Evolutionary conservation across 2,329 filamentous ascomycete genomes (phyloP).

Genomic region (Hysterium pulicare): DNA sequence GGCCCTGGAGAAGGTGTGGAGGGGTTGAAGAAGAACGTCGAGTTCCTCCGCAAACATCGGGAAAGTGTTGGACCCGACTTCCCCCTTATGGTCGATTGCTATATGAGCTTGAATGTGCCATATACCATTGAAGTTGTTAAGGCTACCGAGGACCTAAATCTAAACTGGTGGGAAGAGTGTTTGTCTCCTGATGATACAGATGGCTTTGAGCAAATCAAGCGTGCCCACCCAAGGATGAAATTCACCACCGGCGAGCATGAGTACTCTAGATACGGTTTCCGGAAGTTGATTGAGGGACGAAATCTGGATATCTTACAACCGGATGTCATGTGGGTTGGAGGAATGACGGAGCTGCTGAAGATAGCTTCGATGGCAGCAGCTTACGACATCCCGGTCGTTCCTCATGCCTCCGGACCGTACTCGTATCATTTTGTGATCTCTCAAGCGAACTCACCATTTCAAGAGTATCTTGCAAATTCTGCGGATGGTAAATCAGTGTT

Average conservation of each 20-base stretch:
- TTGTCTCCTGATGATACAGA: slow-evolving; percentile 88
- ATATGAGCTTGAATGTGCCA: slow-evolving; percentile 89
- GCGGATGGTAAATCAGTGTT: slow-evolving; percentile 85
- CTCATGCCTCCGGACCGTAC: slow-evolving; percentile 91
- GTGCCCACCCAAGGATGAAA: slow-evolving; percentile 82
- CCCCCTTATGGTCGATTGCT: slow-evolving; percentile 93
- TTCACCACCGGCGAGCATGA: slow-evolving; percentile 97
- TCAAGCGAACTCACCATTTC: slow-evolving; percentile 89
- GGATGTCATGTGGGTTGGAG: slow-evolving; percentile 96
- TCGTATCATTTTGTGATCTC: slow-evolving; percentile 96
- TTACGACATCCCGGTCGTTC: slow-evolving; percentile 91
- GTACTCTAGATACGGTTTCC: slow-evolving; percentile 91
- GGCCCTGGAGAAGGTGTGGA: slow-evolving; percentile 81
- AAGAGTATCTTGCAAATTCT: slow-evolving; percentile 93
- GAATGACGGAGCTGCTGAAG: slow-evolving; percentile 86
- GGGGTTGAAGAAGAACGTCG: slow-evolving; percentile 83
- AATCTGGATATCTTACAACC: slow-evolving; percentile 94
- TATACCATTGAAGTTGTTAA: slow-evolving; percentile 92
- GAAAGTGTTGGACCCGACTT: slow-evolving; percentile 85
- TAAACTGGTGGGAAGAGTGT: slow-evolving; percentile 98
- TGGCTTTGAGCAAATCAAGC: slow-evolving; percentile 85
- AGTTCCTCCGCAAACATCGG: slow-evolving; percentile 80
- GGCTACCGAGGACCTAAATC: slow-evolving; percentile 75
- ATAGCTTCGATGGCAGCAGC: slow-evolving; percentile 84
- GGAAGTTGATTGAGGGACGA: slow-evolving; percentile 85